Evolutionary conservation across 2,329 filamentous ascomycete species (phyloP), one percentile per base, ranked within the genome.

Genomic region (Cordyceps pruinosa): DNA sequence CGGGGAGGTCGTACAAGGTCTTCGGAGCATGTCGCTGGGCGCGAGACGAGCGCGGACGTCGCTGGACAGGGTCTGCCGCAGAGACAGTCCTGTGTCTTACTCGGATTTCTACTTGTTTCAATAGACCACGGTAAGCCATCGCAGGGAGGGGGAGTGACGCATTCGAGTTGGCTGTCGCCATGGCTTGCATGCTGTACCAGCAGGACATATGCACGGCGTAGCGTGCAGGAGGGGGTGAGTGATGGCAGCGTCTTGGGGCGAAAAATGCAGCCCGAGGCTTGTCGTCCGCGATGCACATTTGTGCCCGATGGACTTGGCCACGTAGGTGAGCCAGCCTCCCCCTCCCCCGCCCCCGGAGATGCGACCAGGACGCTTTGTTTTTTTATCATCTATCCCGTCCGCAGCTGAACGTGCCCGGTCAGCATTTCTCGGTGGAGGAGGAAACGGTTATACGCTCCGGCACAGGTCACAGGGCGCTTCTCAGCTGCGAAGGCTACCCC

Each of bases 301-400:
- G 44, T 56, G 53, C 53, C 53, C 53, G 49, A 56, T 49, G 32
- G 25, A 13, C 44, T n/a, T 19, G 42, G 53, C 53, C 53, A 56
- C 53, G 53, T 56, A 56, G 44, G 34, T 45, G 25, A 32, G 19
- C 21, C 26, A 45, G 21, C n/a, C 23, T 12, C 10, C 39, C 50
- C n/a, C 12, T n/a, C 7, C 23, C 9, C 28, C 41, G 21, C 2
- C 15, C 7, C 8, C 13, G 15, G 13, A n/a, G 37, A 32, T 37
- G 26, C 32, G 41, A 53, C 50, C 52, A 55, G 44, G 41, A 37
- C 51, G 25, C 9, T 42, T 28, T 35, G 23, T 21, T 35, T 23
- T 34, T 49, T 35, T n/a, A n/a, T n/a, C n/a, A n/a, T n/a, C 30
- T 49, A 15, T 12, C 32, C 15, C 13, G 23, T 39, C 35, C 13